Conservation (phyloP, 2,329 filamentous ascomycete species). For the Talaromyces islandicus region DNA sequence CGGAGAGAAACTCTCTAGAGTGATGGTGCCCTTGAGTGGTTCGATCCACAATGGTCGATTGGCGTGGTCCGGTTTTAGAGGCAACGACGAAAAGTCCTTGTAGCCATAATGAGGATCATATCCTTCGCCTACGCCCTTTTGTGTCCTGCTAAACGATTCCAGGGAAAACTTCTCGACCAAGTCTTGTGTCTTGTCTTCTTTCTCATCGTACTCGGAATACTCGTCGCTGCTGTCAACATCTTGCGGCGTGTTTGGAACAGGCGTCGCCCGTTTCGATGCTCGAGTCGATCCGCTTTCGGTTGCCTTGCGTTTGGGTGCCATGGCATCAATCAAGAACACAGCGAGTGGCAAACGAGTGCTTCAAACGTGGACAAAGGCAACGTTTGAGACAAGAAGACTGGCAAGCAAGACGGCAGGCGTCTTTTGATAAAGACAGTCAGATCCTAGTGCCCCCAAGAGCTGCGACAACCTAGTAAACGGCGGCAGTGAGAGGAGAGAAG, state of each 20-base stretch:
- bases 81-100: constrained; percentile 75
- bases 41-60: constrained; percentile 94
- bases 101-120: constrained; percentile 54
- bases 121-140: constrained; percentile 32
- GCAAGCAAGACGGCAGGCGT: not conserved
- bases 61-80: constrained; percentile 80
- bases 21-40: constrained; percentile 76
- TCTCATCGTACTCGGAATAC: constrained; percentile 48
- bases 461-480: not conserved
- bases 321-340: constrained; percentile 26
- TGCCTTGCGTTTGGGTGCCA: constrained; percentile 60
- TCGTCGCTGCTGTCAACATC: constrained; percentile 51
- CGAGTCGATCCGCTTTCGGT: constrained; percentile 36
- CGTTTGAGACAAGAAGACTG: not conserved
- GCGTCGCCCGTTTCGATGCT: constrained; percentile 43
- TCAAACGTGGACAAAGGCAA: constrained; percentile 5
- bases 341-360: not conserved
- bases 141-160: constrained; percentile 44
- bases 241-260: constrained; percentile 38
- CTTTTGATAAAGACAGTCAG: constrained; percentile 3
- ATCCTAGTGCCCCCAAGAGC: not conserved
- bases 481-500: not conserved
- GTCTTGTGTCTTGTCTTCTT: constrained; percentile 43
- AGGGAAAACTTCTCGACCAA: constrained; percentile 51
- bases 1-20: constrained; percentile 89